Base-by-base conservation (phyloP, 1,139 yeast species). In the Saccharomyces hybrid region DNA sequence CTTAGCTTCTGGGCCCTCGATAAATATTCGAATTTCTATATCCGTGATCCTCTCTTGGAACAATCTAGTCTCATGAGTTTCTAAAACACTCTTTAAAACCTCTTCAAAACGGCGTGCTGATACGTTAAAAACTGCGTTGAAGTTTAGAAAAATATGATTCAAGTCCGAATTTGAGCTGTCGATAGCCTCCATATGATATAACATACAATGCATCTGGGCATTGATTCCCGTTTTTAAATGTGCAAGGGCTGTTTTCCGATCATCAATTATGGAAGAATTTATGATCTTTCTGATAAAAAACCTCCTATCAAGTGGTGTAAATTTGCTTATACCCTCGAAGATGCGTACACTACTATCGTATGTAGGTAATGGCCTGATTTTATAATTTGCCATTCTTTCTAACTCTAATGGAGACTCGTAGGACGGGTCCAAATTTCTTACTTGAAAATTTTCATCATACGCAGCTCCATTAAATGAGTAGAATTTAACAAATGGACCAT, bases 401-500 rank as follows among this genome's bases (percentile, higher is more conserved):
- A 91, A 80, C 74, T 91, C 98, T 65, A 91, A 80, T 75, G 91
- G 98, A 86, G 84, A 91, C 54, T 97, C 97, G 67, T 91, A 78
- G 48, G 97, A 96, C 28, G 98, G 98, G 73, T 91, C 97, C 66
- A 91, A 88, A 70, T 91, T 97, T 75, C 98, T 89, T 70, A 91
- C 87, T 41, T 89, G 90, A 74, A 84, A 82, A 75, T 90, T 95
- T 73, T 85, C 91, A 48, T 65, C 63, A 72, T 86, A 90, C 44
- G 80, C 79, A 49, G 95, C 95, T 57, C 91, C 95, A 66, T 88
- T 86, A 79, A 87, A 91, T 47, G 97, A 90, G 76, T 84, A 91
- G 77, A 90, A 91, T 72, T 86, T 86, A 63, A 97, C 97, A 73
- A 90, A 89, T 51, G 84, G 72, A 61, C 97, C 97, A 65, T 83